Base-by-base conservation (phyloP, 441 rosid genomes). In the Viola pubescens region DNA sequence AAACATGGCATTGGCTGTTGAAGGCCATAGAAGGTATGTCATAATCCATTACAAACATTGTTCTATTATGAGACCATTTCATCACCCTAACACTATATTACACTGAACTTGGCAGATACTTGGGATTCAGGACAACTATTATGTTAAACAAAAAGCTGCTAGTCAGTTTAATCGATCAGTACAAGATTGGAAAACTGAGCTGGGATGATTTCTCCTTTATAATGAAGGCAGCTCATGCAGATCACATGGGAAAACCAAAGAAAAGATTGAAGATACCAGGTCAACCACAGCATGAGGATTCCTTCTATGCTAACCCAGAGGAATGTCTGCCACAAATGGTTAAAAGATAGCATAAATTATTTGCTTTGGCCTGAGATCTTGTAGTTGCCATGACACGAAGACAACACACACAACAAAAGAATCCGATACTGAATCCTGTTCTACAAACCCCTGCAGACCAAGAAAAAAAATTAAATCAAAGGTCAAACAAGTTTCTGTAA, bases 1-100 rank as follows among this genome's bases (percentile, higher is more conserved):
- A 42, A 83, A 83, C 80, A 86, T 83, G 89, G 87, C 87, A 3
- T 80, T 74, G 73, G 83, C 80, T 49, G 89, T 81, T 9, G 92
- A 83, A 80, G 86, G 87, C 62, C 89, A 86, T 79, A 81, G 92
- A 58, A 78, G 87, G 92, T 81, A 66, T 50, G 39, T 41, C 50
- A 63, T 40, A 40, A n/a, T 43, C 13, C 19, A 16, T 26, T 10
- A 11, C 55, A 3, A 16, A 3, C 45, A 9, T 14, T 16, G 13
- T 26, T 53, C 56, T 5, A 11, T 47, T 9, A 13, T 11, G 37
- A 37, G 7, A 53, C 37, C 37, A 26, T 26, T 26, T 26, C 34
- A 26, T 26, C 2, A 26, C 34, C 34, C 2, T 26, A 26, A 26
- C 34, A 26, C 34, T 52, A 10, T 5, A 14, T 7, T 26, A 16